These are phyloP conservation scores for Colletotrichum musicola DNA, from an alignment of 2,329 filamentous ascomycete species.

Conservation along the genomic window DNA sequence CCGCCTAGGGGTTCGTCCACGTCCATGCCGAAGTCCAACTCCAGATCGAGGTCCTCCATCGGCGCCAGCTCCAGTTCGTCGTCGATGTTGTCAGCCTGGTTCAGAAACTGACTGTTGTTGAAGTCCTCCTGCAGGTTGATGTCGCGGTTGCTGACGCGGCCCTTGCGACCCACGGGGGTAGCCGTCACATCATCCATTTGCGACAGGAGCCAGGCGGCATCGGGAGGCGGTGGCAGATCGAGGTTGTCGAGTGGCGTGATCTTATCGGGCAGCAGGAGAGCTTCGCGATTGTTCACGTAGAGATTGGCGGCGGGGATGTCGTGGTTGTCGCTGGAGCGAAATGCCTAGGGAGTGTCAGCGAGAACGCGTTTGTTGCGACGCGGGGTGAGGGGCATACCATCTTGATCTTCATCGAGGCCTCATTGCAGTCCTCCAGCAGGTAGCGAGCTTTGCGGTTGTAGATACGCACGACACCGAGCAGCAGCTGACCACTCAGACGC, in stretches of 20 bases:
- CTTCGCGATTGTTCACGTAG: conserved; percentile 84
- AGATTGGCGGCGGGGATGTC: conserved; percentile 85
- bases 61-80: conserved; percentile 68
- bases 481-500: conserved; percentile 90
- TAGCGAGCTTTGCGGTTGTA: conserved; percentile 98
- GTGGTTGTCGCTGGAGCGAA: conserved; percentile 93
- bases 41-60: conserved; percentile 77
- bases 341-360: conserved; percentile 74
- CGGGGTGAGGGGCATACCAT: conserved; percentile 73
- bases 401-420: conserved; percentile 97
- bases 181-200: conserved; percentile 75
- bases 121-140: conserved; percentile 79
- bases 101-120: conserved; percentile 84
- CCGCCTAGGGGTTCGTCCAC: conserved; percentile 72
- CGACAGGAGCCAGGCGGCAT: conserved; percentile 86
- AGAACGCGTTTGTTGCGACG: conserved; percentile 6
- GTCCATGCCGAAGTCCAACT: conserved; percentile 81
- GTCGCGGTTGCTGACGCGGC: conserved; percentile 70
- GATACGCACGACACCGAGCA: conserved; percentile 96
- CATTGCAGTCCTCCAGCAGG: conserved; percentile 95
- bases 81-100: conserved; percentile 71
- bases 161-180: conserved; percentile 67
- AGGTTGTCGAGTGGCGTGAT: conserved; percentile 91
- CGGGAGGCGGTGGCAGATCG: conserved; percentile 83
- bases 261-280: conserved; percentile 89